Evolutionary conservation across 129 eudicot genomes (phyloP), one percentile per base, ranked within the genome.

Genomic region (Saposhnikovia divaricata): DNA sequence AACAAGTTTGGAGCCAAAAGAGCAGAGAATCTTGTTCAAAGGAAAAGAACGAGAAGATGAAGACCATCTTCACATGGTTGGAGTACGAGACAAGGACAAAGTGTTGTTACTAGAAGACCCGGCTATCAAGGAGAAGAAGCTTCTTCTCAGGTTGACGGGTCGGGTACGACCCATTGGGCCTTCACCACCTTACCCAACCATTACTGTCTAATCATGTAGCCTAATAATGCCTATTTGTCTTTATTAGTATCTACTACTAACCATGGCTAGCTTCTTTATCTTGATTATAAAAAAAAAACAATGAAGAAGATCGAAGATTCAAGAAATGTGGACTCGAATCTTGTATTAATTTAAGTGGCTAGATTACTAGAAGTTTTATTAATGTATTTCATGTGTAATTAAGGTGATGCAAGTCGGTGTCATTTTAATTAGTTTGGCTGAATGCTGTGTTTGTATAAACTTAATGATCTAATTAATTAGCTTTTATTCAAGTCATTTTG

Each of bases 11-110:
- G 91, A 88, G 73, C 88, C 98, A 72, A 83, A 84, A 65, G 98
- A 93, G 85, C 98, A 93, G 48, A 89, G 98, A 81, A 77, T 91
- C 40, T 80, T 93, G 84, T 93, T 81, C 86, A 93, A 83, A 82
- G 98, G 98, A 40, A 93, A 91, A 79, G 96, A 93, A 48, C 86
- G 96, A 78, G 98, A 91, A 82, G 94, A 93, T 18, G 71, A 73
- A 19, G 98, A 93, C 59, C 82, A 93, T 72, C 79, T 93, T 78
- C 98, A 93, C 91, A 93, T 93, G 96, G 92, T 89, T 37, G 98
- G 98, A 16, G 96, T 93, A 59, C 80, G 86, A 81, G 96, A 93
- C 86, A 89, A 91, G 78, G 98, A 89, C 88, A 93, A 93, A 63
- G 88, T 93, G 44, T 81, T 93, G 57, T 77, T 93, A 85, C 78